Evolutionary conservation across 192 early-diverging fungal genomes (phyloP), one percentile per base, ranked within the genome.

Genomic region (Gamsiella multidivaricata): DNA sequence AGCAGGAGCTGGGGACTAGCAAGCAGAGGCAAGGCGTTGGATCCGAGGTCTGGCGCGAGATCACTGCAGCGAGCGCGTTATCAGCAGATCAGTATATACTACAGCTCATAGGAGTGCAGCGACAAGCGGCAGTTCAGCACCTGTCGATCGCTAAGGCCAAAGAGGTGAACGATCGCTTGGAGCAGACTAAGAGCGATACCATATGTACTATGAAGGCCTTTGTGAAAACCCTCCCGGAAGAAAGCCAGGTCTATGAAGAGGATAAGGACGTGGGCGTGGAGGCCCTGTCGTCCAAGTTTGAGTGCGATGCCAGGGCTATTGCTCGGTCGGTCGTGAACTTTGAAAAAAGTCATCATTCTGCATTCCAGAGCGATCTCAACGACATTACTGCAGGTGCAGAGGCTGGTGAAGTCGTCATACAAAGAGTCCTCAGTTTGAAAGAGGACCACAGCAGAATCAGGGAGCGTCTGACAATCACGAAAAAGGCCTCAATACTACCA

Each of bases 41-140:
- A 45, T 39, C 34, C 23, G 11, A 25, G 5, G 20, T 22, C 32
- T 68, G 65, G 65, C 34, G 46, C 7, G 57, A 69, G 43, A 15
- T 43, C 0, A 15, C 57, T 11, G 28, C 56, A 9, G 36, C 46
- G 17, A 15, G 26, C 5, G 52, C 49, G 17, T 5, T 56, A 20
- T 59, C 67, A 8, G 15, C 57, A 2, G 67, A 69, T 3, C 67
- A 53, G 29, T 49, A 42, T 36, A 52, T 60, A 5, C 33, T 69
- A 28, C 56, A 53, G 28, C 5, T 43, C 7, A 57, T 36, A 8
- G 32, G 39, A 43, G 10, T 42, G 22, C 56, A 69, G 26, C 33
- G 36, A 11, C 37, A 53, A 1, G 42, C 52, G 18, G 20, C 43
- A 2, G 22, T 42, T 15, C 67, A 37, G 2, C 45, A 43, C 1